phyloP scores from a whole-genome alignment of 73 alveolate genomes.

The Stentor coeruleus region DNA sequence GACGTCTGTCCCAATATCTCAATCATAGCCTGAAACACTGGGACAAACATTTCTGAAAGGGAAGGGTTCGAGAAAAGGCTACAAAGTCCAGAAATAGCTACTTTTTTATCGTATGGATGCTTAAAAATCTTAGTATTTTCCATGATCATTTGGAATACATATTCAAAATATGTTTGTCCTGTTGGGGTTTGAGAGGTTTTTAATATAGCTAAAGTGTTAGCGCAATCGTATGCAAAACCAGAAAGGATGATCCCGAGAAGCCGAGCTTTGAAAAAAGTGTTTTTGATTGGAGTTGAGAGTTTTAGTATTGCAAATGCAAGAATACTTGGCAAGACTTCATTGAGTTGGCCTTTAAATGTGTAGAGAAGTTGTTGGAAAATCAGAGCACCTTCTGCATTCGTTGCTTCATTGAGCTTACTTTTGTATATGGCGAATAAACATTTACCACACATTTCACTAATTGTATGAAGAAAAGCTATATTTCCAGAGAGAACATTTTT shows the following conservation, averaged over 20 bases:
- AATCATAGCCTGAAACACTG: not conserved
- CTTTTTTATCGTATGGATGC: conserved; percentile 14
- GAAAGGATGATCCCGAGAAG: not conserved
- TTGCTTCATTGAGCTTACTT: conserved; percentile 18
- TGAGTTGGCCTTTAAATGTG: not conserved
- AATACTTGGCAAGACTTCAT: not conserved
- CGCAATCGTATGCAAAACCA: not conserved
- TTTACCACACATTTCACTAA: not conserved
- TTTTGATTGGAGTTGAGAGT: not conserved
- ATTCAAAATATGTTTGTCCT: not conserved
- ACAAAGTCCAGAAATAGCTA: conserved; percentile 2
- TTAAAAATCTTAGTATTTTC: not conserved
- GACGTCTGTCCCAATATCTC: not conserved
- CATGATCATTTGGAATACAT: not conserved
- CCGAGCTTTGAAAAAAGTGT: conserved; percentile 16
- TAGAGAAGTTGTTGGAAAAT: conserved; percentile 4
- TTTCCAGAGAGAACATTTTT: conserved; percentile 12
- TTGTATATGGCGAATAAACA: conserved; percentile 8
- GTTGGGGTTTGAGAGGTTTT: not conserved
- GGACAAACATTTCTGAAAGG: not conserved
- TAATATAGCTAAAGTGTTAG: not conserved
- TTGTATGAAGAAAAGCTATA: not conserved
- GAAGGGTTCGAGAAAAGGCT: not conserved
- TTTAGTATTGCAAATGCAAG: not conserved
- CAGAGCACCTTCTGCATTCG: conserved; percentile 25